A percentile compares a stretch with the other conserved stretches of the same genome.
These are phyloP conservation scores for Diaporthe destruens DNA, from an alignment of 2,329 filamentous ascomycete species.

Conservation along the genomic window DNA sequence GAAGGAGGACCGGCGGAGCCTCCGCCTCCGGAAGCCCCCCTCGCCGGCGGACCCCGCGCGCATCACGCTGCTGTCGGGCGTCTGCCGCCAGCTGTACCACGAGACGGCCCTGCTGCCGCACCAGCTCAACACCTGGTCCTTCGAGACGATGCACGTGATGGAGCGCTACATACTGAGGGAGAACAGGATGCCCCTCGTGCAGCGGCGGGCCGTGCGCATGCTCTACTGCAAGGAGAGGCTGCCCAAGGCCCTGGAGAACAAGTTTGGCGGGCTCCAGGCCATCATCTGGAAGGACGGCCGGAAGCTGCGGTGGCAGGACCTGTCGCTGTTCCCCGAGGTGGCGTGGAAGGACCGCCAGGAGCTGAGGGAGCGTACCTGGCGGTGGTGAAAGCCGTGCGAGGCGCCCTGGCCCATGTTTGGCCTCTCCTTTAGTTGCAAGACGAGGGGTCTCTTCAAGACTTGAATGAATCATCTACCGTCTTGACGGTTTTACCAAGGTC, in stretches of 20 bases:
- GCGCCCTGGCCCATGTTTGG: background rate
- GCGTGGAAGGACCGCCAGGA: conserved; percentile 39
- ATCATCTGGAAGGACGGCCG: conserved; percentile 45
- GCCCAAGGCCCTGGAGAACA: conserved; percentile 47
- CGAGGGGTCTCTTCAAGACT: too few relatives aligned
- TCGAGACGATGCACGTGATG: conserved; percentile 49
- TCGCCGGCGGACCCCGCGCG: conserved; percentile 34
- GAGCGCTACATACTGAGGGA: conserved; percentile 52
- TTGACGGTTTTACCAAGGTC: too few relatives aligned
- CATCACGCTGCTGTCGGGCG: conserved; percentile 50
- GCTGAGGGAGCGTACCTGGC: conserved; percentile 36
- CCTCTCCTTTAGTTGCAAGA: too few relatives aligned
- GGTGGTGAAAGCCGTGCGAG: conserved; percentile 26
- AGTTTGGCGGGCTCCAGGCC: conserved; percentile 49
- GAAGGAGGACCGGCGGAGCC: conserved; percentile 33
- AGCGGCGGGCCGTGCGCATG: conserved; percentile 50
- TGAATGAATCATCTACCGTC: too few relatives aligned
- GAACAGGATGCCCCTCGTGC: conserved; percentile 47
- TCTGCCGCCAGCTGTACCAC: conserved; percentile 54
- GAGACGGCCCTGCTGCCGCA: conserved; percentile 53
- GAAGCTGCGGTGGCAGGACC: conserved; percentile 40
- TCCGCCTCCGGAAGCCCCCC: conserved; percentile 25
- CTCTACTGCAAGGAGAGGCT: conserved; percentile 48
- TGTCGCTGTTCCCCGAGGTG: conserved; percentile 36
- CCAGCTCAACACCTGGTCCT: conserved; percentile 52